Conservation (phyloP, 108 stramenopile genomes). For the Ochromonas danica region DNA sequence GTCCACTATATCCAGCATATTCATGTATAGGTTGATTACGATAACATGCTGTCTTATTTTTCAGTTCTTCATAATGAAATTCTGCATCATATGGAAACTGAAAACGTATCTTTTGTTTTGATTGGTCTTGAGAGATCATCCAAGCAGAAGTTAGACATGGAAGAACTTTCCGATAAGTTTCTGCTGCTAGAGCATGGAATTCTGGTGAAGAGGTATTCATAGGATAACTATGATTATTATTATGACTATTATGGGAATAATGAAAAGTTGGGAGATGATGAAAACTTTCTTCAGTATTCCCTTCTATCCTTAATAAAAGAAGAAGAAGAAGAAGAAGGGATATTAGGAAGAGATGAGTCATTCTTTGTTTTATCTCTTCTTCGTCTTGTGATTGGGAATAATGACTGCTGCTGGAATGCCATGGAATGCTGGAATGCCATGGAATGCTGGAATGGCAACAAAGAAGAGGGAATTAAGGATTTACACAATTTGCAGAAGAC, state of each 20-base stretch:
- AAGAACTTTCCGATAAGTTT: background rate
- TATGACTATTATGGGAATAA: background rate
- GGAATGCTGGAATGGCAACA: background rate
- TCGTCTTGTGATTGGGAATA: too few relatives aligned
- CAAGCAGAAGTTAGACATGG: background rate
- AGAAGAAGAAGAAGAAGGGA: background rate
- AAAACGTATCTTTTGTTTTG: background rate
- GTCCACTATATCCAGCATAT: conserved; percentile 19
- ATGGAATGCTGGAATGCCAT: background rate
- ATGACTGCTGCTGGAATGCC: background rate
- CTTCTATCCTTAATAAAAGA: background rate
- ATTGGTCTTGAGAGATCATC: too few relatives aligned
- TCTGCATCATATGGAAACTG: background rate
- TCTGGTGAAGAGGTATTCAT: background rate
- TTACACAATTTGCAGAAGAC: background rate
- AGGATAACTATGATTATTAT: background rate
- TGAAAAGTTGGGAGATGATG: background rate
- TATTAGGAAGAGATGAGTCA: too few relatives aligned
- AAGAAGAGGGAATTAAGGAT: background rate
- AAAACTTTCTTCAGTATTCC: background rate
- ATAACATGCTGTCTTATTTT: background rate
- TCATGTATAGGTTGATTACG: background rate
- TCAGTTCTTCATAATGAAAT: background rate
- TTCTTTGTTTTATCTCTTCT: too few relatives aligned
- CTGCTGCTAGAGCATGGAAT: background rate